Evolutionary conservation across 2,329 filamentous ascomycete species (phyloP), one percentile per base, ranked within the genome.

Genomic region (Sclerotinia glacialis): DNA sequence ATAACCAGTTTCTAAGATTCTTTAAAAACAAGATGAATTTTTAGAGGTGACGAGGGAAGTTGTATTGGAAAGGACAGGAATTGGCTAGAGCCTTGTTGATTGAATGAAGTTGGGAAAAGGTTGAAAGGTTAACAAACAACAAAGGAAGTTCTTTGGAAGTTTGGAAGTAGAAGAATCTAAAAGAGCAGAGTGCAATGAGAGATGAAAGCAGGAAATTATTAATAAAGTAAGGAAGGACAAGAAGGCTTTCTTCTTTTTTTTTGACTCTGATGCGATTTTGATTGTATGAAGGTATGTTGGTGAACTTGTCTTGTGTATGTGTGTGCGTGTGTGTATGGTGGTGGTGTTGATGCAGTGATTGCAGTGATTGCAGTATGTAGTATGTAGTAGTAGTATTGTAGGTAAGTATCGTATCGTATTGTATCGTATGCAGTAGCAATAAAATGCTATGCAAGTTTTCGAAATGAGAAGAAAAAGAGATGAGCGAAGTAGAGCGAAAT

Each of bases 21-120:
- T 58, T 26, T n/a, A 28, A 58, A 26, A 18, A 1, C 21, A 23
- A 49, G 31, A n/a, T 40, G 42, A 16, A 5, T 49, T 47, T 37
- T 16, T 40, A 21, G 26, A 11, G 31, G 23, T 12, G 61, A 56
- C 9, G 52, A 65, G 23, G 53, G 18, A 49, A 21, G n/a, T 8
- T 34, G 53, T 40, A 64, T 34, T n/a, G 62, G 62, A 42, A 65
- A 59, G 52, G 52, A 58, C 42, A 65, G 62, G 42, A 59, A 65
- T 46, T 40, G 62, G 62, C 52, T 47, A 58, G 11, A 47, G 62
- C 50, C 62, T 37, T 47, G 37, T 21, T 56, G 62, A 26, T 16
- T n/a, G 62, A 40, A 56, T 64, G 46, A 28, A 42, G 37, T 55
- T 16, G 40, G 12, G 26, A n/a, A 6, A n/a, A 46, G 42, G 31